Evolutionary conservation across 2,329 filamentous ascomycete genomes (phyloP).

Genomic region (Colletotrichum musae): DNA sequence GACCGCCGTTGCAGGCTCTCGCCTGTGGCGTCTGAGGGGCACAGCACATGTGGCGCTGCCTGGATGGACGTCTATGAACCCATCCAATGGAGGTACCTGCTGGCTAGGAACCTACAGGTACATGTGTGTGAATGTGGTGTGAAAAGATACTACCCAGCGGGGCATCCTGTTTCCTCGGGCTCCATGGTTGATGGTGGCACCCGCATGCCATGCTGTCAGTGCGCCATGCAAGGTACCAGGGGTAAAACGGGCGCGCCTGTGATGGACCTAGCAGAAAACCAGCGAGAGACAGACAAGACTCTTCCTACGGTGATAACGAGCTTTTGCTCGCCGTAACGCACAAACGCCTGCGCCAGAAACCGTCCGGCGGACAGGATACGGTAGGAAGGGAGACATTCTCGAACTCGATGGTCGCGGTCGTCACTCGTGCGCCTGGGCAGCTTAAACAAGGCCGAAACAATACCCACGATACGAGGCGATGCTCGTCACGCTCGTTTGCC

Average conservation of each 20-base stretch:
- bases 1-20: not conserved
- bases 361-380: not conserved
- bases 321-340: too few species aligned
- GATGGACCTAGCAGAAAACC: too few species aligned
- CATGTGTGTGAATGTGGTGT: too few species aligned
- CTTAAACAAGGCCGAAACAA: slow-evolving; percentile 1
- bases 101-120: too few species aligned
- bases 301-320: too few species aligned
- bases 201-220: slow-evolving; percentile 21
- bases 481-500: not conserved
- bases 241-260: slow-evolving; percentile 6
- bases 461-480: slow-evolving; percentile 5
- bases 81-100: too few species aligned
- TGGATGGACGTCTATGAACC: too few species aligned
- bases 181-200: not conserved
- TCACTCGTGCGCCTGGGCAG: too few species aligned
- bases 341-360: too few species aligned
- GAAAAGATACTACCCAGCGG: too few species aligned
- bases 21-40: not conserved
- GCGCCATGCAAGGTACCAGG: slow-evolving; percentile 39
- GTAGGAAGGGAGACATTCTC: not conserved
- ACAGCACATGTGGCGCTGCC: not conserved
- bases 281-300: too few species aligned
- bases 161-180: not conserved
- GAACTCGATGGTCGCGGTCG: too few species aligned